phyloP scores from a whole-genome alignment of 2,329 filamentous ascomycete species.

The Penicillium occitanis region DNA sequence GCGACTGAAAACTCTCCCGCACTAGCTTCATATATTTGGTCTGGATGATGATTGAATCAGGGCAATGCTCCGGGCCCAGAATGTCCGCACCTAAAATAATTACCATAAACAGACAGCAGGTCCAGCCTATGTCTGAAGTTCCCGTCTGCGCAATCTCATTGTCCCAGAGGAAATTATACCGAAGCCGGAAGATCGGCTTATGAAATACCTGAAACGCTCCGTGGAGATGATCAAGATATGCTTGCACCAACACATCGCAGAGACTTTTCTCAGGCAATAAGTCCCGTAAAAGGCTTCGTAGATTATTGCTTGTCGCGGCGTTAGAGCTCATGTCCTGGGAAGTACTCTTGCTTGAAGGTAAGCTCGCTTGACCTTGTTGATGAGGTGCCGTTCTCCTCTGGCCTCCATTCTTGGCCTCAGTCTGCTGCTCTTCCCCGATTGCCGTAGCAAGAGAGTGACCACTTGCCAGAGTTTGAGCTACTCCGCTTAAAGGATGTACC shows the following conservation, averaged over 20 bases:
- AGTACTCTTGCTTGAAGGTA: neutral
- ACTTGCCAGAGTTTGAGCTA: neutral
- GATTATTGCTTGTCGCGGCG: neutral
- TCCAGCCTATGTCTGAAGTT: conserved; percentile 36
- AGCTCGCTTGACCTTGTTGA: conserved; percentile 2
- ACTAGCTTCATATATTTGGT: conserved; percentile 26
- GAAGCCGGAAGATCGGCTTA: conserved; percentile 38
- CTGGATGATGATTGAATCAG: conserved; percentile 29
- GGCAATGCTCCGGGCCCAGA: conserved; percentile 24
- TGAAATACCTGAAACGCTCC: conserved; percentile 41
- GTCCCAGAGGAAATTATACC: conserved; percentile 32
- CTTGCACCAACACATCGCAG: conserved; percentile 35
- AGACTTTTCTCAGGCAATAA: conserved; percentile 11
- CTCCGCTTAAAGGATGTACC: neutral
- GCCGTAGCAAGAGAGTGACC: neutral
- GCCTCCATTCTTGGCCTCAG: neutral
- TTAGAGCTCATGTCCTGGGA: neutral
- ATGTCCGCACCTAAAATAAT: conserved; percentile 38
- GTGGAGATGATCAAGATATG: conserved; percentile 40
- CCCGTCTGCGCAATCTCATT: conserved; percentile 13
- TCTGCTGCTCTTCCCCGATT: neutral
- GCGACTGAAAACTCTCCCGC: conserved; percentile 31
- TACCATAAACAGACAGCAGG: conserved; percentile 42
- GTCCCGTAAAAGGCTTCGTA: conserved; percentile 8
- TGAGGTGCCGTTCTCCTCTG: neutral